Evolutionary conservation across 2,329 filamentous ascomycete genomes (phyloP).

Genomic region (Fonsecaea monophora): DNA sequence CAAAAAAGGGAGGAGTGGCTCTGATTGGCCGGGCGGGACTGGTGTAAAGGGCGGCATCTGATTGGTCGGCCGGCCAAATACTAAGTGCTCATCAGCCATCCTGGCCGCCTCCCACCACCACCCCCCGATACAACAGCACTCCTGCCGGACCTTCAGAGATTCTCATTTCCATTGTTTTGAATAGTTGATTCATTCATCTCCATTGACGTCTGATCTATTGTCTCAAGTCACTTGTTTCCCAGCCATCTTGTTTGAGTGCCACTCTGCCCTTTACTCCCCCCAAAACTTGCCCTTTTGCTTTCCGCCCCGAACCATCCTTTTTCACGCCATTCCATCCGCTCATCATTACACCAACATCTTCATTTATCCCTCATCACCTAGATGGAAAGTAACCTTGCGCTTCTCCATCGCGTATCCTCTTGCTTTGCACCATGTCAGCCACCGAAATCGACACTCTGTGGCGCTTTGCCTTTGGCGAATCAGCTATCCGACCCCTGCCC

Average conservation of each 20-base stretch:
- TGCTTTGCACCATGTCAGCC: constrained; percentile 22
- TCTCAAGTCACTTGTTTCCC: not conserved
- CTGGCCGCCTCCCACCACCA: not conserved
- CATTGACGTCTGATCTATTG: not conserved
- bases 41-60: not conserved
- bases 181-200: constrained; percentile 4
- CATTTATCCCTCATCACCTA: constrained; percentile 20
- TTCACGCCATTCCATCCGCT: constrained; percentile 9
- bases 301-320: constrained; percentile 18
- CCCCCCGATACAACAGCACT: constrained; percentile 8
- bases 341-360: constrained; percentile 1
- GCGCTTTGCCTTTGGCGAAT: constrained; percentile 36
- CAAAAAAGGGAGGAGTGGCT: not conserved
- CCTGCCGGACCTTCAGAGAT: constrained; percentile 7
- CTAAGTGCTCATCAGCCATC: constrained; percentile 11
- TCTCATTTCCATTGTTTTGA: constrained; percentile 13
- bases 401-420: not conserved
- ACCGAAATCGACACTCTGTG: constrained; percentile 34
- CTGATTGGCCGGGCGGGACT: constrained; percentile 10
- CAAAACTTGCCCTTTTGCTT: constrained; percentile 10
- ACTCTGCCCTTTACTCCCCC: constrained; percentile 3
- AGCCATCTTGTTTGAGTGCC: not conserved
- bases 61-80: constrained; percentile 4
- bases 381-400: constrained; percentile 10
- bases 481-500: constrained; percentile 31